Evolutionary conservation across 169 alveolate genomes (phyloP).

Genomic region (Perkinsus marinus): DNA sequence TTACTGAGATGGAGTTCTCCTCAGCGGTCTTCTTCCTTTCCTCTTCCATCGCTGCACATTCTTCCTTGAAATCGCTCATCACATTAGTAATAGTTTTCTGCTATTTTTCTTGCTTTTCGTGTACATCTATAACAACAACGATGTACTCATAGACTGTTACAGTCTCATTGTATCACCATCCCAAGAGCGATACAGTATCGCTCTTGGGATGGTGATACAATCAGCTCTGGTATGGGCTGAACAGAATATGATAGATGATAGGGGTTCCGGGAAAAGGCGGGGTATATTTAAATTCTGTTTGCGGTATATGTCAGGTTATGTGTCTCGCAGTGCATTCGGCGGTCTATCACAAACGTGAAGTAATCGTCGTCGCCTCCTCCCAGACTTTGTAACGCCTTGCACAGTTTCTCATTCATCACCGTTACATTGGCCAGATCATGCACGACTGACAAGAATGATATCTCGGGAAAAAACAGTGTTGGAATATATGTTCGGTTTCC

Average conservation of each 20-base stretch:
- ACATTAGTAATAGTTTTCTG: background rate
- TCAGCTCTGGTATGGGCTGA: too few relatives aligned
- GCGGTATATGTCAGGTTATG: too few relatives aligned
- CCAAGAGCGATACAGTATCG: too few relatives aligned
- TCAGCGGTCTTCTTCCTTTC: background rate
- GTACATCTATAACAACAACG: background rate
- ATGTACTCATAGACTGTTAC: too few relatives aligned
- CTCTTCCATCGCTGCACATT: background rate
- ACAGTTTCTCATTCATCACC: background rate
- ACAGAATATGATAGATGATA: too few relatives aligned
- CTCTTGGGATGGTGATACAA: too few relatives aligned
- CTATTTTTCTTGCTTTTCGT: background rate
- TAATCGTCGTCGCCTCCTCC: background rate
- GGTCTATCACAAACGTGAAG: too few relatives aligned
- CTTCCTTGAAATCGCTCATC: background rate
- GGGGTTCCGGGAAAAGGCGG: too few relatives aligned
- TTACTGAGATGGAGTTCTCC: background rate
- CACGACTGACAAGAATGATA: background rate
- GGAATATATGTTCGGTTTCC: background rate
- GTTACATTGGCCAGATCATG: background rate
- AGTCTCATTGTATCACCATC: too few relatives aligned
- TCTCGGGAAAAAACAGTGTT: background rate
- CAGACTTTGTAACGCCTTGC: background rate
- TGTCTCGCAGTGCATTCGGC: too few relatives aligned
- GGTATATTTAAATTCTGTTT: too few relatives aligned